Evolutionary conservation across 2,329 filamentous ascomycete species (phyloP), one percentile per base, ranked within the genome.

Genomic region (Cladophialophora chaetospira): DNA sequence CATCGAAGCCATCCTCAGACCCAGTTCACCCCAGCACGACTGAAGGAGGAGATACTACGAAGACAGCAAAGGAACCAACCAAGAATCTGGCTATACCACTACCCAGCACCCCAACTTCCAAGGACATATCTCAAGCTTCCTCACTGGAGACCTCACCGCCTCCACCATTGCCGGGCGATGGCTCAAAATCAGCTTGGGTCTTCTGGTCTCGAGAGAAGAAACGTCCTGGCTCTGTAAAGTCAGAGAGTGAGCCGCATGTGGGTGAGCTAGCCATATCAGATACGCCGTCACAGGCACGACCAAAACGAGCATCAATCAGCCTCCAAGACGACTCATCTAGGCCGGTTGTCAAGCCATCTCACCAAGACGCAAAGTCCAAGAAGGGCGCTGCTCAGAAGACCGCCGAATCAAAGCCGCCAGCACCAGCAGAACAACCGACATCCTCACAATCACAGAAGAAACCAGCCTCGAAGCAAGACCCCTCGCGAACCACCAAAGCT

Each of bases 171-270:
- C 53, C 56, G 9, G 55, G 57, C 11, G 62, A 63, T 55, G 52
- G 52, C 49, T 46, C 50, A 57, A 36, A 66, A 5, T 56, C 63
- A 51, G 50, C 60, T 56, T 61, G 60, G 62, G 58, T 67, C 28
- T 69, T 70, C 38, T 70, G 68, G 68, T 69, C 65, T 21, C 58
- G 65, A 44, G 64, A 66, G 25, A 55, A 47, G 42, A 66, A 64
- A 23, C 21, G 35, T 21, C 48, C 28, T 13, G 40, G 47, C 13
- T 51, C 48, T 29, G 15, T n/a, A 3, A 57, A 49, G 45, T 54
- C 57, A 3, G 48, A 62, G 10, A 51, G 35, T 15, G 58, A 70
- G 26, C 56, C 61, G 31, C 59, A 57, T 52, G 55, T 64, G 44
- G 53, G 57, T 52, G 48, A 68, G 65, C 49, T 67, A 53, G 53